Base-by-base conservation (phyloP, 2,329 filamentous ascomycete genomes). In the Zalaria sp. region DNA sequence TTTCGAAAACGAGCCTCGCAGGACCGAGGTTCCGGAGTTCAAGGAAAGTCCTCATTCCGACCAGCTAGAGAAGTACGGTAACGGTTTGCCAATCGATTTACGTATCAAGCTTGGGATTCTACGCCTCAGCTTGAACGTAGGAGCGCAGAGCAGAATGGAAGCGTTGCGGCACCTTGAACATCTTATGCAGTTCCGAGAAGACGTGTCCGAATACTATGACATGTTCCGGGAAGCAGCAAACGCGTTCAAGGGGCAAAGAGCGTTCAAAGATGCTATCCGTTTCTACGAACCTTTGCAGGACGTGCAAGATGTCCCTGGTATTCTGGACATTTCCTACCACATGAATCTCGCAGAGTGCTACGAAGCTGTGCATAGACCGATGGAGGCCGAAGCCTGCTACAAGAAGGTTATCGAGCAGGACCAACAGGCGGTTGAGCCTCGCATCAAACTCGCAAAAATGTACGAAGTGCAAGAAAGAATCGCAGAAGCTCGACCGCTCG, bases 71-170 rank as follows among this genome's bases (percentile, higher is more conserved):
- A 66, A 70, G 0, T 94, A 94, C 57, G 87, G 85, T 0, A 60
- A 71, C 34, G 77, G 79, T 1, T 66, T 95, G 34, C 89, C 88
- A 0, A 59, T 88, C 4, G 87, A 95, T 50, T 67, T 98, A 35
- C 79, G 89, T 18, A 75, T 85, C 27, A 91, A 89, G 55, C 66
- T 98, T 47, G 89, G 84, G 3, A 66, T 89, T 3, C 89, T 86
- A 56, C 78, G 91, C n/a, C 63, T 94, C 31, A 79, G 77, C 42
- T 66, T 85, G 45, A 18, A 18, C 18, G 18, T 18, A 18, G 77
- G 76, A 1, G 65, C 80, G 26, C 65, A 75, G 10, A 32, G 29
- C 5, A 36, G 35, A 34, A 27, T 28, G 9, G 89, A 96, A 64
- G 87, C 85, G 4, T 43, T 65, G 56, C 53, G 52, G 31, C 67